Percentiles rank a stretch among this genome's conserved stretches.
phyloP scores from a whole-genome alignment of 129 eudicot species.

The Heracleum sosnowskyi region DNA sequence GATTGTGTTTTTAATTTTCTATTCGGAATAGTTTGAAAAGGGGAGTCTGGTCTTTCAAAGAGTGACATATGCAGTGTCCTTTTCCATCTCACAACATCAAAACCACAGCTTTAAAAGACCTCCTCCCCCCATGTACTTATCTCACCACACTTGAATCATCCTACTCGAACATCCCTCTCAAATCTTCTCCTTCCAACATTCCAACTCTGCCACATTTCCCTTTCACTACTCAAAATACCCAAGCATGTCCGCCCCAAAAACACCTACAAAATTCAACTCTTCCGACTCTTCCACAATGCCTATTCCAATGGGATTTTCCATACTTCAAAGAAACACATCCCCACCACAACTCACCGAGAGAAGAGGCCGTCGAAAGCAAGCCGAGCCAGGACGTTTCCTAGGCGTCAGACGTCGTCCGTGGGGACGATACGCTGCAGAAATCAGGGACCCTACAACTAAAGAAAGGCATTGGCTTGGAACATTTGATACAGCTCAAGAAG shows the following conservation, averaged over 20 bases:
- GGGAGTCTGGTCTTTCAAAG: conserved; percentile 14
- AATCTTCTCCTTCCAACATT: neutral
- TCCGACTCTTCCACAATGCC: conserved; percentile 38
- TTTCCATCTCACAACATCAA: conserved; percentile 14
- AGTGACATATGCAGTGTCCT: conserved; percentile 16
- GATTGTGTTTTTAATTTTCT: neutral
- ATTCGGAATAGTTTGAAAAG: neutral
- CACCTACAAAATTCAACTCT: conserved; percentile 41
- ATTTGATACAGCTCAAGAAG: conserved; percentile 98
- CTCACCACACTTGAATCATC: conserved; percentile 25
- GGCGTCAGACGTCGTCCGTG: conserved; percentile 89
- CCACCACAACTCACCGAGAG: conserved; percentile 49
- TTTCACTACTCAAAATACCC: neutral
- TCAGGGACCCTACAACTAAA: conserved; percentile 92
- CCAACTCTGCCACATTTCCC: neutral
- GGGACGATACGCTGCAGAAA: conserved; percentile 96
- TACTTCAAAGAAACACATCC: conserved; percentile 90
- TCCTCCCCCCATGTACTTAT: conserved; percentile 8
- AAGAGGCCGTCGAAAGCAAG: conserved; percentile 72
- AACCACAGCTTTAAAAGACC: conserved; percentile 19
- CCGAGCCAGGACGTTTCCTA: conserved; percentile 86
- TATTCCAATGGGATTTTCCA: conserved; percentile 48
- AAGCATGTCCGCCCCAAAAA: conserved; percentile 33
- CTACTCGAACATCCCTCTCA: conserved; percentile 16
- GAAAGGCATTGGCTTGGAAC: conserved; percentile 99